Conservation (phyloP, 495 filamentous ascomycete species). For the Delitschia confertaspora region DNA sequence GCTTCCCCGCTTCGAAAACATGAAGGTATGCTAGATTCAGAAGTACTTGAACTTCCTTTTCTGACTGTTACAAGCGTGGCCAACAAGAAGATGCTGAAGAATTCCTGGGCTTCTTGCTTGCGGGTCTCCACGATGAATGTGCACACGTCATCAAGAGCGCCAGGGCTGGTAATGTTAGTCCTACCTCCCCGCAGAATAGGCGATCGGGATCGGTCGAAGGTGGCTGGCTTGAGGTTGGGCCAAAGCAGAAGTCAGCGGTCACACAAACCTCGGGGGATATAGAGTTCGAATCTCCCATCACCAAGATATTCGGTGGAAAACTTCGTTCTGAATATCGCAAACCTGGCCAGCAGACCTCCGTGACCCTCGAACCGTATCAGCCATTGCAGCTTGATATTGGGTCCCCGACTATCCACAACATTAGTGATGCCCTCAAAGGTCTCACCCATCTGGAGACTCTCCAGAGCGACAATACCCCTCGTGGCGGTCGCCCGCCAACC, state of each 20-base stretch:
- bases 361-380: constrained; percentile 88
- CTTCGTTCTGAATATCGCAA: constrained; percentile 82
- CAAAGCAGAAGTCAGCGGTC: constrained; percentile 75
- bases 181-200: constrained; percentile 33
- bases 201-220: constrained; percentile 32
- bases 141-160: constrained; percentile 55
- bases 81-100: constrained; percentile 98
- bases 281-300: constrained; percentile 69
- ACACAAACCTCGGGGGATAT: constrained; percentile 80
- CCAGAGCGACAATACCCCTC: constrained; percentile 72
- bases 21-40: constrained; percentile 70
- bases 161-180: constrained; percentile 35
- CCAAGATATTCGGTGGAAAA: constrained; percentile 88
- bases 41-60: constrained; percentile 1
- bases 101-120: constrained; percentile 87
- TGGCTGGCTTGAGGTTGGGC: constrained; percentile 91
- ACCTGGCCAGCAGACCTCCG: constrained; percentile 77
- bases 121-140: constrained; percentile 90
- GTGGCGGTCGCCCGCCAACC: constrained; percentile 65
- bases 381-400: constrained; percentile 93
- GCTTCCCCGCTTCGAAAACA: constrained; percentile 78
- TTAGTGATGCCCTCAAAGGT: constrained; percentile 80
- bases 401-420: constrained; percentile 72
- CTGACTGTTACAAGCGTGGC: constrained; percentile 54
- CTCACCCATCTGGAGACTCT: constrained; percentile 76